Percentiles rank a stretch among this genome's conserved stretches.
Conservation (phyloP, 2,329 filamentous ascomycete species). For the Phialophora verrucosa region DNA sequence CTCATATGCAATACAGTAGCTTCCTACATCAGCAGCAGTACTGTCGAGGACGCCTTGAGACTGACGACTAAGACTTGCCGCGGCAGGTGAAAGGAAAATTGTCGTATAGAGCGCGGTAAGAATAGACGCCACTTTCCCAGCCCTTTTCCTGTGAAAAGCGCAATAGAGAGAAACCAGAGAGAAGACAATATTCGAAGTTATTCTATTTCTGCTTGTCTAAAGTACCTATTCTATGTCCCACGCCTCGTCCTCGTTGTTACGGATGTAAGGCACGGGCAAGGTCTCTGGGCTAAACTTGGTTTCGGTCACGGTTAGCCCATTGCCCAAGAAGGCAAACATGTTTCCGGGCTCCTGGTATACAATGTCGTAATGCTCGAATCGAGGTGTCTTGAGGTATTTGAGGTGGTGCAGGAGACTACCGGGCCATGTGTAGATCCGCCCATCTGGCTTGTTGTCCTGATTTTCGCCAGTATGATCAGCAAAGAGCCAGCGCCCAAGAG, state of each 20-base stretch:
- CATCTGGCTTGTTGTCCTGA: constrained; percentile 1
- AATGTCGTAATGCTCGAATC: constrained; percentile 53
- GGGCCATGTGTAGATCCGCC: constrained; percentile 3
- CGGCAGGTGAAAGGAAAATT: background rate
- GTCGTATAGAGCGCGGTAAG: background rate
- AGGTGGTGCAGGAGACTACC: background rate
- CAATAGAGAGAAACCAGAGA: too few relatives aligned
- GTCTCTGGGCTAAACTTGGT: constrained; percentile 4
- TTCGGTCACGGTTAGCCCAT: constrained; percentile 48
- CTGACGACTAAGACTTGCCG: background rate
- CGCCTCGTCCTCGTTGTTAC: constrained; percentile 8
- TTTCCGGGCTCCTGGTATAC: constrained; percentile 47
- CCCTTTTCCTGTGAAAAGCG: too few relatives aligned
- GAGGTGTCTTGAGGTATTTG: constrained; percentile 43
- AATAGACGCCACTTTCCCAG: background rate
- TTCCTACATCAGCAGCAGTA: too few relatives aligned
- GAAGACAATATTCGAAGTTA: too few relatives aligned
- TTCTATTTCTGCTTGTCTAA: too few relatives aligned
- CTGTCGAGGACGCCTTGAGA: background rate
- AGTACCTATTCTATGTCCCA: constrained; percentile 4
- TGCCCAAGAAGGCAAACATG: constrained; percentile 50
- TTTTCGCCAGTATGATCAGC: background rate
- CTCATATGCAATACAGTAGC: too few relatives aligned
- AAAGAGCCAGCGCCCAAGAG: background rate
- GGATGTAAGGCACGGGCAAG: constrained; percentile 9